Conservation (phyloP, 768 basidiomycete species). For the Tephrocybe rancida region DNA sequence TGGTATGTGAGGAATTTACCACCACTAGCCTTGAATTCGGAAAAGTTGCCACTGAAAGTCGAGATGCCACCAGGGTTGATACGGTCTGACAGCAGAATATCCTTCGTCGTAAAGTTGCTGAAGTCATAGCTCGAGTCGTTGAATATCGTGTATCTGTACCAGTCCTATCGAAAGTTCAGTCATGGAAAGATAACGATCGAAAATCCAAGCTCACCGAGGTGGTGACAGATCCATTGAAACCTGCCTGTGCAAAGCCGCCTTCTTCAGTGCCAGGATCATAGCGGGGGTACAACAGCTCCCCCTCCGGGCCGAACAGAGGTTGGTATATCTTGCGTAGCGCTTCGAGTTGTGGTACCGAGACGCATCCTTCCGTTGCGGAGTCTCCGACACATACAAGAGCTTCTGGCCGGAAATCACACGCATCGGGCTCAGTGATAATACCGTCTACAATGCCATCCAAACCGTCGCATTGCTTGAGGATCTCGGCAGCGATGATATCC, state of each 20-base stretch:
- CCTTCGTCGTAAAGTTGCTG: constrained; percentile 3
- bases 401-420: constrained; percentile 13
- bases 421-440: constrained; percentile 16
- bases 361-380: background rate
- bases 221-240: constrained; percentile 4
- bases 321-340: constrained; percentile 7
- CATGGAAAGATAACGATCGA: background rate
- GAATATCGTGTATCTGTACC: constrained; percentile 10
- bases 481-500: constrained; percentile 6
- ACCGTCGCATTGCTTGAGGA: constrained; percentile 14
- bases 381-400: constrained; percentile 2
- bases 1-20: constrained; percentile 17
- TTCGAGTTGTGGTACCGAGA: constrained; percentile 6
- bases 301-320: constrained; percentile 6
- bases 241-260: background rate
- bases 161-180: constrained; percentile 1
- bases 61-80: constrained; percentile 11
- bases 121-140: constrained; percentile 12
- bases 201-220: background rate
- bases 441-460: constrained; percentile 15
- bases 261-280: constrained; percentile 17
- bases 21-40: constrained; percentile 9
- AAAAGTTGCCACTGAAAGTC: constrained; percentile 11
- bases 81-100: background rate
- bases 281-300: constrained; percentile 7